Evolutionary conservation across 169 alveolate species (phyloP).

Genomic region (Plasmodium gonderi): DNA sequence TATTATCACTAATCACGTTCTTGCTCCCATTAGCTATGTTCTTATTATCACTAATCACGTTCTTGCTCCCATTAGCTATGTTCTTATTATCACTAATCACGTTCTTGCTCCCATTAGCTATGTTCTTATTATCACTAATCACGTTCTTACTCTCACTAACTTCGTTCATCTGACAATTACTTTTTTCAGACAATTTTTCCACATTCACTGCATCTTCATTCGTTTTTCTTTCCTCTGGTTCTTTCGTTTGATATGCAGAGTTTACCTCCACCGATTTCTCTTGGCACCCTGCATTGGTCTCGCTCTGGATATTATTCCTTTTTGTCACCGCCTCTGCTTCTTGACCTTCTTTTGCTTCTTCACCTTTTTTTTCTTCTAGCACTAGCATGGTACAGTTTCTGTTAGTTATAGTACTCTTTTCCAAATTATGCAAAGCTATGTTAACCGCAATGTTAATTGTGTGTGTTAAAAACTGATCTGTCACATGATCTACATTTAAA

Average conservation of each 20-base stretch:
- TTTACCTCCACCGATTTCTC: not conserved
- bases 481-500: slow-evolving; percentile 44
- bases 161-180: no score
- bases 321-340: not conserved
- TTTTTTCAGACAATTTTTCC: not conserved
- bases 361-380: not conserved
- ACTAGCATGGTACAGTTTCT: no score
- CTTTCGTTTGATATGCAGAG: not conserved
- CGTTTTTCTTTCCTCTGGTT: not conserved
- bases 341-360: not conserved
- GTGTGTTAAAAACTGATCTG: slow-evolving; percentile 32
- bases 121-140: no score
- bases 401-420: slow-evolving; percentile 2
- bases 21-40: no score
- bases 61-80: no score
- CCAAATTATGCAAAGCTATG: slow-evolving; percentile 58
- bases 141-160: no score
- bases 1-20: no score
- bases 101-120: no score
- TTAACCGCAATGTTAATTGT: slow-evolving; percentile 53
- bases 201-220: not conserved
- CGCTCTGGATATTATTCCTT: not conserved
- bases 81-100: no score
- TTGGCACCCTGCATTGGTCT: not conserved
- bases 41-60: no score